Conservation (phyloP, 2,329 filamentous ascomycete genomes). For the Arthrobotrys pseudoclavata region DNA sequence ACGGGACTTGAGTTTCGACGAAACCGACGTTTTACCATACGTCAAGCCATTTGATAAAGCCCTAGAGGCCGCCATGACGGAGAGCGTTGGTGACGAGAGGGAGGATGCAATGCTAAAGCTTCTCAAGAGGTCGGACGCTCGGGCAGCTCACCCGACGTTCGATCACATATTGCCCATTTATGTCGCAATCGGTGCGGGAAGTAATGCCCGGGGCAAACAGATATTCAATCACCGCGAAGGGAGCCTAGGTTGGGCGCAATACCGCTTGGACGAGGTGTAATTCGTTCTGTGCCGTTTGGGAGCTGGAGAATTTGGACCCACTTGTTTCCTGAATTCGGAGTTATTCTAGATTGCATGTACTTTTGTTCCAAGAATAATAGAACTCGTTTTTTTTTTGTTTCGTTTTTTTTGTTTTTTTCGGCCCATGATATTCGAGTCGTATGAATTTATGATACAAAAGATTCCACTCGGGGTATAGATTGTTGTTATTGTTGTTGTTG, state of each 20-base stretch:
- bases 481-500: background rate
- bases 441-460: conserved; percentile 16
- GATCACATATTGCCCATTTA: conserved; percentile 75
- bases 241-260: conserved; percentile 72
- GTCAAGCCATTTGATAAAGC: conserved; percentile 76
- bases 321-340: background rate
- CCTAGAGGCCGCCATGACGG: conserved; percentile 74
- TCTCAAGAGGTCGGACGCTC: conserved; percentile 70
- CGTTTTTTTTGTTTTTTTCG: background rate
- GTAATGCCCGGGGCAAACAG: conserved; percentile 67
- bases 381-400: background rate
- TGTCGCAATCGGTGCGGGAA: conserved; percentile 72
- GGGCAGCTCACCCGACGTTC: conserved; percentile 75
- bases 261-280: conserved; percentile 62
- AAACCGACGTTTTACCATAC: conserved; percentile 71
- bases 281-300: background rate
- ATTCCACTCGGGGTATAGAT: conserved; percentile 7
- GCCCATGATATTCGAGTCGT: background rate
- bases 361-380: background rate
- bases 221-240: conserved; percentile 70
- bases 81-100: conserved; percentile 67
- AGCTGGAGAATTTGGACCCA: too few species aligned
- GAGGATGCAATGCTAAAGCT: conserved; percentile 68
- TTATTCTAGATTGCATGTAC: conserved; percentile 12
- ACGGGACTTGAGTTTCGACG: conserved; percentile 68